Evolutionary conservation across 176 grass and related monocot species (phyloP).

Genomic region (Eleusine coracana): DNA sequence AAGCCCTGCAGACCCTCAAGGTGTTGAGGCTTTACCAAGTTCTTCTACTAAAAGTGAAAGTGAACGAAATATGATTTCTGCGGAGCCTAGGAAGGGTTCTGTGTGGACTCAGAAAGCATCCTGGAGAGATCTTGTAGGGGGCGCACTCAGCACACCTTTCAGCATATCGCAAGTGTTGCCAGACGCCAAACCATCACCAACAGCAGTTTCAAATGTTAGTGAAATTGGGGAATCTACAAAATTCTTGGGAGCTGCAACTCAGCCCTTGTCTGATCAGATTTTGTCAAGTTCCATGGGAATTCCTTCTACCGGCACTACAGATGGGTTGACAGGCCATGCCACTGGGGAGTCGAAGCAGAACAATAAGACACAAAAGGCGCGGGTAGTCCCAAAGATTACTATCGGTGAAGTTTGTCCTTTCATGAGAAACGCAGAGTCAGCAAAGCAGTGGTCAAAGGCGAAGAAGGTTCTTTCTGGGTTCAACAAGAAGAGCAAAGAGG

Average conservation of each 20-base stretch:
- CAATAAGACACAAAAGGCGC: constrained; percentile 36
- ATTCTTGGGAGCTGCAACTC: constrained; percentile 13
- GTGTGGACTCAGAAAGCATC: constrained; percentile 91
- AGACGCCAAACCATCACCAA: constrained; percentile 34
- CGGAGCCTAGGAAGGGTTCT: constrained; percentile 44
- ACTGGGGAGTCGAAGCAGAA: constrained; percentile 3
- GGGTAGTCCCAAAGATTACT: constrained; percentile 68
- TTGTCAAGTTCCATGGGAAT: not conserved
- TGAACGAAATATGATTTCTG: constrained; percentile 11
- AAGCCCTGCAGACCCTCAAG: constrained; percentile 30
- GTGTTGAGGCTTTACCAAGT: constrained; percentile 15
- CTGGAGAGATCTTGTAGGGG: constrained; percentile 81
- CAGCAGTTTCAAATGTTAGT: constrained; percentile 28
- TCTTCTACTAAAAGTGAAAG: constrained; percentile 43
- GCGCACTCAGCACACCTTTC: constrained; percentile 53
- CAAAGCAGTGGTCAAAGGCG: constrained; percentile 78
- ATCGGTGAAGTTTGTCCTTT: constrained; percentile 87
- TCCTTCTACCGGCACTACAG: not conserved
- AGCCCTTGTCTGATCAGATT: not conserved
- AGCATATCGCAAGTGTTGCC: constrained; percentile 61
- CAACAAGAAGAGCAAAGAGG: constrained; percentile 57
- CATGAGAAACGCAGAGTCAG: constrained; percentile 79
- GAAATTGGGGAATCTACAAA: constrained; percentile 2
- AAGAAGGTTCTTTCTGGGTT: constrained; percentile 72
- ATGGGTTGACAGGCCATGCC: not conserved